Conservation (phyloP, 2,329 filamentous ascomycete genomes). For the Tolypocladium paradoxum region DNA sequence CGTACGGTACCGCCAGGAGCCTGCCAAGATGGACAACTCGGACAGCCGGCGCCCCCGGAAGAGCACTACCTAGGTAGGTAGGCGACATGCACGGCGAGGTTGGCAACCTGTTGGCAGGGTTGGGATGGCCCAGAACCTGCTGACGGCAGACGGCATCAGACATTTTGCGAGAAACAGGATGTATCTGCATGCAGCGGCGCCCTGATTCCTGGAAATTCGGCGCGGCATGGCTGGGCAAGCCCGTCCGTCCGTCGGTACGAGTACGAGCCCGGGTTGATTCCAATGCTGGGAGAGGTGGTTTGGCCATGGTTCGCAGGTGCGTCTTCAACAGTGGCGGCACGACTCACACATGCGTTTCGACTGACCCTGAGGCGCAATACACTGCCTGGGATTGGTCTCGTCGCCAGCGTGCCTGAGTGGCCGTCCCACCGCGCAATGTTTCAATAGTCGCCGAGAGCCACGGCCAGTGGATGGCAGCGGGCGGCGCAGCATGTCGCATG, state of each 20-base stretch:
- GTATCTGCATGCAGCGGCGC: neutral
- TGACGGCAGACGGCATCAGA: neutral
- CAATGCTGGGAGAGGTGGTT: too few species aligned
- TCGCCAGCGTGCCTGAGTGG: too few species aligned
- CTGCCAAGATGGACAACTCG: neutral
- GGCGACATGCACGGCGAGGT: neutral
- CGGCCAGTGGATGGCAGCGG: neutral
- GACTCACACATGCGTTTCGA: neutral
- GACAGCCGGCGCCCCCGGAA: neutral
- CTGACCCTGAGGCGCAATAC: too few species aligned
- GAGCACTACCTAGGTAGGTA: too few species aligned
- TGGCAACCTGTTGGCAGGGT: too few species aligned
- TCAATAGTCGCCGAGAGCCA: neutral
- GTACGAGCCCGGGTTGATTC: too few species aligned
- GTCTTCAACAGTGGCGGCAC: neutral
- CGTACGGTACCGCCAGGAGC: too few species aligned
- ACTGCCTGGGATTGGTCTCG: too few species aligned
- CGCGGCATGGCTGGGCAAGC: too few species aligned
- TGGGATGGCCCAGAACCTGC: neutral
- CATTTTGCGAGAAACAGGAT: neutral
- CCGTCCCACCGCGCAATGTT: neutral
- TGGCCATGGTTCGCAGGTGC: neutral
- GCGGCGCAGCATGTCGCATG: neutral
- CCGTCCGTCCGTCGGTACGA: too few species aligned
- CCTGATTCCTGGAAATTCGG: too few species aligned